Evolutionary conservation across 306 rosid genomes (phyloP).

Genomic region (Astragalus glycyphyllos): DNA sequence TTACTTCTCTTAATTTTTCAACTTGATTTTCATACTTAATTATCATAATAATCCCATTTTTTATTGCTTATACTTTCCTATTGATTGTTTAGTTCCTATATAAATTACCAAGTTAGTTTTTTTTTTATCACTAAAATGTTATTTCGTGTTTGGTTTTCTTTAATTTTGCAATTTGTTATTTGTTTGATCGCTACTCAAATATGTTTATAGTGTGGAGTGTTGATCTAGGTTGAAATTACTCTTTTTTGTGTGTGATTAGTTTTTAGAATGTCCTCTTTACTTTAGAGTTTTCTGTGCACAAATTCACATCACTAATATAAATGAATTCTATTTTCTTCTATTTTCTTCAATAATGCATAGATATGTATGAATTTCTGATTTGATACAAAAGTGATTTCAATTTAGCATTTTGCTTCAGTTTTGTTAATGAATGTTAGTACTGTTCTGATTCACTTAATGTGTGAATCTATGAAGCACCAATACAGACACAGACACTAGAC

Average conservation of each 20-base stretch:
- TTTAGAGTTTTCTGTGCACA: too few species aligned
- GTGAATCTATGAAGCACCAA: neutral
- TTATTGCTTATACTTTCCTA: slow-evolving; percentile 33
- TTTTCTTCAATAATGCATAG: slow-evolving; percentile 24
- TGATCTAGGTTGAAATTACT: slow-evolving; percentile 38
- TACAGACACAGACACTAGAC: too few species aligned
- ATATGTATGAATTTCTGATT: slow-evolving; percentile 22
- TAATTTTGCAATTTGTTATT: slow-evolving; percentile 22
- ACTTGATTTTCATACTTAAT: slow-evolving; percentile 31
- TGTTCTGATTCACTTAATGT: slow-evolving; percentile 17
- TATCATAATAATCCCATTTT: slow-evolving; percentile 33
- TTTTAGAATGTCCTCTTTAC: slow-evolving; percentile 23
- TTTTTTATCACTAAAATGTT: neutral
- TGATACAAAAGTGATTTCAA: slow-evolving; percentile 11
- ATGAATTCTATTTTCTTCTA: neutral
- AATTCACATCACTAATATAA: too few species aligned
- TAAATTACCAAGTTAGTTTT: slow-evolving; percentile 28
- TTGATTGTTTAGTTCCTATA: slow-evolving; percentile 25
- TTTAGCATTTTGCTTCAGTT: slow-evolving; percentile 32
- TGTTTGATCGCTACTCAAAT: neutral
- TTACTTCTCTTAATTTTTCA: slow-evolving; percentile 15
- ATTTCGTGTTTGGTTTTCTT: slow-evolving; percentile 39
- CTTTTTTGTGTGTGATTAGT: slow-evolving; percentile 26
- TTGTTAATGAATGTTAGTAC: slow-evolving; percentile 11
- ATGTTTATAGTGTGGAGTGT: slow-evolving; percentile 3